Percentiles rank a stretch among this genome's conserved stretches.
These are phyloP conservation scores for Verticillium klebahnii DNA, from an alignment of 2,329 filamentous ascomycete genomes.

Conservation along the genomic window DNA sequence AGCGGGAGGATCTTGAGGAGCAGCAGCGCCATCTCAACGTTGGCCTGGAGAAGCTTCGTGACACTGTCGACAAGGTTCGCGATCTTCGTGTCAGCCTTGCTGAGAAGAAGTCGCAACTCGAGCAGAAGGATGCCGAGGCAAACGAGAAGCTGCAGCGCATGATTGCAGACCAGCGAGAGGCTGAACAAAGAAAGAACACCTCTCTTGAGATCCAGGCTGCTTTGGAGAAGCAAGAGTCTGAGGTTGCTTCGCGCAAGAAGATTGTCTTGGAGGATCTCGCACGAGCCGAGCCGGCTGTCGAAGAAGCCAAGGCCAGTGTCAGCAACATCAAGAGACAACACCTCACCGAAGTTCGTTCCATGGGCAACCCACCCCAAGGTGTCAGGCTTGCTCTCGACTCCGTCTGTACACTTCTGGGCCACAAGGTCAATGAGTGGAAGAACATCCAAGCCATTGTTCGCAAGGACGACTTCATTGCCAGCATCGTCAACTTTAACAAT, in stretches of 20 bases:
- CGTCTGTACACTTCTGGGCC: slow-evolving; percentile 91
- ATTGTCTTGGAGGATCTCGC: slow-evolving; percentile 85
- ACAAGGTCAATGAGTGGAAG: slow-evolving; percentile 89
- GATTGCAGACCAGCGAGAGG: slow-evolving; percentile 92
- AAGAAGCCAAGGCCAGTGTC: slow-evolving; percentile 91
- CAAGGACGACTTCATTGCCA: slow-evolving; percentile 93
- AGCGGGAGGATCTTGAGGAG: slow-evolving; percentile 96
- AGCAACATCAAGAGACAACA: slow-evolving; percentile 98
- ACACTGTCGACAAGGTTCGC: slow-evolving; percentile 95
- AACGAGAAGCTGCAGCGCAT: slow-evolving; percentile 97
- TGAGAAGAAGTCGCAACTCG: slow-evolving; percentile 89
- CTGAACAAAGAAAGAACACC: slow-evolving; percentile 82
- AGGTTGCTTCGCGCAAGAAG: slow-evolving; percentile 77
- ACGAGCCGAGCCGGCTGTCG: slow-evolving; percentile 85
- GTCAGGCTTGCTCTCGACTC: slow-evolving; percentile 91
- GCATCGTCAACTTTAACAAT: slow-evolving; percentile 96
- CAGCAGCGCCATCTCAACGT: slow-evolving; percentile 98
- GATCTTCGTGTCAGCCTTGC: slow-evolving; percentile 87
- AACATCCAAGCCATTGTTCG: slow-evolving; percentile 83
- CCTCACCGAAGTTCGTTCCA: slow-evolving; percentile 93
- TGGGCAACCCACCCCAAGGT: slow-evolving; percentile 86
- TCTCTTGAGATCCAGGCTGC: slow-evolving; percentile 86
- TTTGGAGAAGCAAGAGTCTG: slow-evolving; percentile 82
- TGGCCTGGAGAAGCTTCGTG: slow-evolving; percentile 91
- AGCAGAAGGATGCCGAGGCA: slow-evolving; percentile 90